Conservation (phyloP, 225 moss, liverwort and hornwort genomes). For the Takakia lepidozioides region DNA sequence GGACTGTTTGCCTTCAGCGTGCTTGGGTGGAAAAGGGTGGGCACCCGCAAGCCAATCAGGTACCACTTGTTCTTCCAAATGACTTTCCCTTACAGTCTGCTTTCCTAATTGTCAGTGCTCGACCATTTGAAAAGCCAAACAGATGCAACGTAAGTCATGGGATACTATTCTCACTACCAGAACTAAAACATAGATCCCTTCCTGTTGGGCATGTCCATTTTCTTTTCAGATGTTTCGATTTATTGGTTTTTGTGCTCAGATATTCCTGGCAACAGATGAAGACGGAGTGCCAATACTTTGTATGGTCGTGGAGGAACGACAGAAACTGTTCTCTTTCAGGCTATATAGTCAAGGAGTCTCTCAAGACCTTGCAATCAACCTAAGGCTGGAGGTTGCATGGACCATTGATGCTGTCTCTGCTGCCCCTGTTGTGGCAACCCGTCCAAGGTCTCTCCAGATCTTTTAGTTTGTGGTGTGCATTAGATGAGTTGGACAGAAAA, state of each 20-base stretch:
- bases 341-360: slow-evolving; percentile 36
- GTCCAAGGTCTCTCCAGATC: slow-evolving; percentile 31
- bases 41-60: slow-evolving; percentile 71
- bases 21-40: slow-evolving; percentile 73
- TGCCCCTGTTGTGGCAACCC: slow-evolving; percentile 73
- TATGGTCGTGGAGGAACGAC: slow-evolving; percentile 62
- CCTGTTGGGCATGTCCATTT: too few relatives aligned
- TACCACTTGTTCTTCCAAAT: too few relatives aligned
- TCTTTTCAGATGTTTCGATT: too few relatives aligned
- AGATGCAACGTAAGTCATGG: too few relatives aligned
- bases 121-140: too few relatives aligned
- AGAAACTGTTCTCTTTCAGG: slow-evolving; percentile 68
- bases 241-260: too few relatives aligned
- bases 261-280: slow-evolving; percentile 86
- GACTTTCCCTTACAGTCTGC: too few relatives aligned
- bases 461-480: not conserved
- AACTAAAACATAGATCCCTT: too few relatives aligned
- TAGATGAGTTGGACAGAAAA: too few relatives aligned
- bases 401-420: slow-evolving; percentile 74
- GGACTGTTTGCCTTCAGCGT: slow-evolving; percentile 58
- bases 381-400: slow-evolving; percentile 78
- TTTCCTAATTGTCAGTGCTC: too few relatives aligned
- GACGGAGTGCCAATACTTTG: slow-evolving; percentile 74
- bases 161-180: too few relatives aligned
- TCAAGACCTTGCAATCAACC: slow-evolving; percentile 27